These are phyloP conservation scores for Ceratobasidium sp. DNA, from an alignment of 1,284 basidiomycete genomes.

Conservation along the genomic window DNA sequence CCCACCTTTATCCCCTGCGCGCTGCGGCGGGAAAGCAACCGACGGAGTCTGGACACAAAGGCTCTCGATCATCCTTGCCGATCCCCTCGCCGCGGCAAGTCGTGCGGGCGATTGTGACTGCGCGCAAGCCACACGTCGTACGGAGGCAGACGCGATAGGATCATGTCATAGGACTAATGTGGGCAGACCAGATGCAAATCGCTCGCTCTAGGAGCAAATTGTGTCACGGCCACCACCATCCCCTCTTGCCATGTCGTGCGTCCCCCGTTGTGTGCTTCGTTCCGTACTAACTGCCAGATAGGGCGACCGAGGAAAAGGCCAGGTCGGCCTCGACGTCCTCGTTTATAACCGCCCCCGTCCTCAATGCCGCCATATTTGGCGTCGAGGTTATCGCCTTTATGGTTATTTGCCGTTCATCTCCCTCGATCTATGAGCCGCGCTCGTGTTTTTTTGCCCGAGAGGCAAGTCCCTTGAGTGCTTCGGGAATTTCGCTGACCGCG, in stretches of 20 bases:
- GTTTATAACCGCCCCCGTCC: slow-evolving; percentile 82
- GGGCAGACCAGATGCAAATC: slow-evolving; percentile 19
- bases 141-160: not conserved
- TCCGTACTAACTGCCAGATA: not conserved
- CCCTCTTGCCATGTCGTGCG: slow-evolving; percentile 7
- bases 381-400: slow-evolving; percentile 78
- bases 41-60: not conserved
- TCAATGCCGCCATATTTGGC: slow-evolving; percentile 71
- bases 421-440: slow-evolving; percentile 83
- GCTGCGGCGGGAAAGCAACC: not conserved
- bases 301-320: slow-evolving; percentile 20
- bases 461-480: slow-evolving; percentile 61
- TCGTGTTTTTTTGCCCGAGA: slow-evolving; percentile 71
- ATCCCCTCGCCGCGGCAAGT: not conserved
- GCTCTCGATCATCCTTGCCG: not conserved
- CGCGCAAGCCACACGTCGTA: no score
- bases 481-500: slow-evolving; percentile 11
- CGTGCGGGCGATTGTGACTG: not conserved
- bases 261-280: not conserved
- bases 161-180: not conserved
- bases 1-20: not conserved
- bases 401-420: slow-evolving; percentile 77
- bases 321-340: slow-evolving; percentile 60
- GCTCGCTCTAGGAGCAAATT: not conserved
- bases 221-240: not conserved